Percentiles rank a stretch among this genome's conserved stretches.
Evolutionary conservation across 441 rosid species (phyloP).

Genomic region (Arabidopsis hybrid): DNA sequence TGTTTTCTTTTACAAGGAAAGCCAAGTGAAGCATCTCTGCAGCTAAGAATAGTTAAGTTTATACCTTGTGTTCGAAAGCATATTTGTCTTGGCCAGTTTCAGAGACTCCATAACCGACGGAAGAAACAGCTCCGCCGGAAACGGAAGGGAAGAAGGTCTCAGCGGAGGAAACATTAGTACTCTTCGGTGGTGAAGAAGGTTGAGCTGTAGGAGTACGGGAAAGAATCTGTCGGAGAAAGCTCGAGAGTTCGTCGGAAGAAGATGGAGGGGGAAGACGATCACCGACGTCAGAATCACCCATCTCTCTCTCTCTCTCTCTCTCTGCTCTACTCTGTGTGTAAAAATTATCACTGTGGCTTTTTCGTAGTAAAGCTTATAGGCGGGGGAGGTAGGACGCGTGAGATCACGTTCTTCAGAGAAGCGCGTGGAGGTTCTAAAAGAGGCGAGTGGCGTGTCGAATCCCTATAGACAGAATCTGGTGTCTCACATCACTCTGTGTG

Average conservation of each 20-base stretch:
- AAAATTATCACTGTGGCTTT: conserved; percentile 20
- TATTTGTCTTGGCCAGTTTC: not conserved
- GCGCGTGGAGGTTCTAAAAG: conserved; percentile 1
- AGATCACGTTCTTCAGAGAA: not conserved
- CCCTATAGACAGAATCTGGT: conserved; percentile 28
- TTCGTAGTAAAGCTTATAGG: conserved; percentile 10
- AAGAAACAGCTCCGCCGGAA: conserved; percentile 22
- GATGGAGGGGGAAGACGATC: conserved; percentile 26
- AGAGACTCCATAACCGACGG: not conserved
- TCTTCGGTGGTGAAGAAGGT: conserved; percentile 28
- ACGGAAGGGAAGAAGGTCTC: conserved; percentile 21
- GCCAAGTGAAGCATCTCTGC: not conserved
- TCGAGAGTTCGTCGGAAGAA: conserved; percentile 46
- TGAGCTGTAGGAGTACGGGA: conserved; percentile 31
- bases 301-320: not conserved
- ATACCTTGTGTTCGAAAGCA: conserved; percentile 30
- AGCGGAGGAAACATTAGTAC: conserved; percentile 1
- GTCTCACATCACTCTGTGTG: not conserved
- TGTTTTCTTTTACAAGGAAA: not conserved
- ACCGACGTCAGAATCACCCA: conserved; percentile 29
- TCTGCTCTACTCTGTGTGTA: not conserved
- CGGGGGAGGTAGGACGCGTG: conserved; percentile 34
- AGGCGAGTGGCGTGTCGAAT: conserved; percentile 11
- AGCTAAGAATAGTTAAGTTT: not conserved
- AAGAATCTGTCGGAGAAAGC: conserved; percentile 40